phyloP scores from a whole-genome alignment of 129 eudicot genomes.

The Saussurea involucrata region DNA sequence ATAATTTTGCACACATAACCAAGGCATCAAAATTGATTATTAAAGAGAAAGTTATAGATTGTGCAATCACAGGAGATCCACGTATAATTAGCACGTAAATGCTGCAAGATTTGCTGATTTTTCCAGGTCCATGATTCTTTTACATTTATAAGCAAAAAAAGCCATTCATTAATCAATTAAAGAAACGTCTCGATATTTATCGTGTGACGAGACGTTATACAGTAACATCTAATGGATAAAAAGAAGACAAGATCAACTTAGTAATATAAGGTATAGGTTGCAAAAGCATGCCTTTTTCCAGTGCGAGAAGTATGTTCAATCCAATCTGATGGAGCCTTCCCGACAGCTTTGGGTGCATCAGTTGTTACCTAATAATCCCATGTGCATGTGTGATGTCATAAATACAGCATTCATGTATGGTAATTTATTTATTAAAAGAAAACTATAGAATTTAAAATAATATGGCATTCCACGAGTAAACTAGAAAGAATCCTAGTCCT shows the following conservation, averaged over 20 bases:
- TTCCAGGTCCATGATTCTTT: background rate
- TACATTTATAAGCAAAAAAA: background rate
- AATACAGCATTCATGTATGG: background rate
- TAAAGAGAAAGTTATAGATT: background rate
- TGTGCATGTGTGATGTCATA: conserved; percentile 10
- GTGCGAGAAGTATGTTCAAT: conserved; percentile 61
- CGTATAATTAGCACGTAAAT: background rate
- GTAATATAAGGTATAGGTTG: background rate
- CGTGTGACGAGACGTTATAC: background rate
- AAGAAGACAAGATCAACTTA: background rate
- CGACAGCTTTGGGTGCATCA: conserved; percentile 24
- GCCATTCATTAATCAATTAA: background rate
- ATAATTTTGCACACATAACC: background rate
- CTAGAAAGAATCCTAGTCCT: conserved; percentile 7
- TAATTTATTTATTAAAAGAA: background rate
- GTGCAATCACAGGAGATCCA: background rate
- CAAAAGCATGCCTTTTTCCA: conserved; percentile 63
- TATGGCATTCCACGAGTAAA: background rate
- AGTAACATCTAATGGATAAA: background rate
- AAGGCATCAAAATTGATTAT: background rate
- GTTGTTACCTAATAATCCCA: conserved; percentile 40
- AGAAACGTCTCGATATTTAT: background rate
- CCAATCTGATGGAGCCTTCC: conserved; percentile 60
- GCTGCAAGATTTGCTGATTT: background rate
- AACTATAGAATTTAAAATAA: conserved; percentile 1